phyloP scores from a whole-genome alignment of 768 basidiomycete genomes.

The Tremella mesenterica region DNA sequence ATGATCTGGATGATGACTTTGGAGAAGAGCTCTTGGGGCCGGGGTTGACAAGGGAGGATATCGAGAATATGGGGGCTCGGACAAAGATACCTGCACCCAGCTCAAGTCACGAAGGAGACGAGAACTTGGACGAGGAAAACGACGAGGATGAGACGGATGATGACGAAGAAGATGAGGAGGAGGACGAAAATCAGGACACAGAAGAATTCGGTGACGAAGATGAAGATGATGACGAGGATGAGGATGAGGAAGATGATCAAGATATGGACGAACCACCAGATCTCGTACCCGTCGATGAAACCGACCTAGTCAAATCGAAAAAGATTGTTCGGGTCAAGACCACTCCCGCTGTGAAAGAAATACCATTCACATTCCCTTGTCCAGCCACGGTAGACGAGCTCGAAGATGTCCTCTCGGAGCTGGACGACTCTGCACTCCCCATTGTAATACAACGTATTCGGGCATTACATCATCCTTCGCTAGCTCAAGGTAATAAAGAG shows the following conservation, averaged over 20 bases:
- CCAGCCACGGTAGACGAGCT: slow-evolving; percentile 81
- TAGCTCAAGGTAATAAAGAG: slow-evolving; percentile 82
- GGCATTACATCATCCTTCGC: slow-evolving; percentile 79
- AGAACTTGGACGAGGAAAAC: slow-evolving; percentile 19
- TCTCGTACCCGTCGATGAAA: slow-evolving; percentile 8
- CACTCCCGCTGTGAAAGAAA: slow-evolving; percentile 48
- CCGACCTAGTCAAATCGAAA: no score
- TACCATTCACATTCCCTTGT: slow-evolving; percentile 89
- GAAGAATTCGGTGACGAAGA: slow-evolving; percentile 48
- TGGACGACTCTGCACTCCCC: slow-evolving; percentile 64
- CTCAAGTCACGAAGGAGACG: slow-evolving; percentile 43
- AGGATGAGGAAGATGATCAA: slow-evolving; percentile 41
- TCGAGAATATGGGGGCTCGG: slow-evolving; percentile 50
- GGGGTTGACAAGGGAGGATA: slow-evolving; percentile 34
- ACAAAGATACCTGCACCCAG: slow-evolving; percentile 37
- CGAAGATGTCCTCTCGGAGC: slow-evolving; percentile 64
- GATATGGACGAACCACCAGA: slow-evolving; percentile 19
- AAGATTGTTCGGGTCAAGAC: no score
- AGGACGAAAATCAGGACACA: slow-evolving; percentile 43
- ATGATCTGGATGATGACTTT: slow-evolving; percentile 86
- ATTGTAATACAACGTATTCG: slow-evolving; percentile 83
- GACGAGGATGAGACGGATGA: slow-evolving; percentile 23
- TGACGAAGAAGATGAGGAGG: slow-evolving; percentile 45
- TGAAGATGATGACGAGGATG: slow-evolving; percentile 42
- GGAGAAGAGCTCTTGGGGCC: slow-evolving; percentile 28